phyloP scores from a whole-genome alignment of 2,329 filamentous ascomycete genomes.

The Coleophoma crateriformis region DNA sequence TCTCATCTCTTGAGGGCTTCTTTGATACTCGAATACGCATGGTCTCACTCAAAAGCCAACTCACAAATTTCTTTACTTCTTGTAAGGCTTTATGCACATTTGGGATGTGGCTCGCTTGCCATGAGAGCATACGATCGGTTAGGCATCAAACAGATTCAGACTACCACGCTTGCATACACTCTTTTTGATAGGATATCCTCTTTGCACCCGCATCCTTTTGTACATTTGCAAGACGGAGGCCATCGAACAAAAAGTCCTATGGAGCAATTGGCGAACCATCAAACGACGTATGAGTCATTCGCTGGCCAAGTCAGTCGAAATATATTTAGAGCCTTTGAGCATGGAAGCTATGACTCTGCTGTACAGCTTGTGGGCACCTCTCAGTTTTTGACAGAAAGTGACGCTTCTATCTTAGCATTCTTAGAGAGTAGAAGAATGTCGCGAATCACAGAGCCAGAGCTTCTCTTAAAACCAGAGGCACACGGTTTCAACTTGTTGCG shows the following conservation, averaged over 20 bases:
- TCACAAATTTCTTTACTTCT: conserved; percentile 32
- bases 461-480: conserved; percentile 3
- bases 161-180: conserved; percentile 32
- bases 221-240: conserved; percentile 9
- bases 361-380: conserved; percentile 25
- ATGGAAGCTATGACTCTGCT: conserved; percentile 26
- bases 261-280: conserved; percentile 19
- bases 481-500: conserved; percentile 21
- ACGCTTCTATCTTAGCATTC: conserved; percentile 19
- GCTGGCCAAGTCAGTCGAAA: conserved; percentile 22
- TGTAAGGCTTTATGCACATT: conserved; percentile 28
- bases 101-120: conserved; percentile 31
- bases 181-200: conserved; percentile 32
- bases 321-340: conserved; percentile 21
- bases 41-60: conserved; percentile 29
- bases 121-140: conserved; percentile 30
- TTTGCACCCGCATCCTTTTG: conserved; percentile 28
- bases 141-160: conserved; percentile 33
- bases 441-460: conserved; percentile 15
- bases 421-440: conserved; percentile 23
- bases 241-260: conserved; percentile 13
- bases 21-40: conserved; percentile 25
- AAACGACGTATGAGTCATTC: conserved; percentile 19
- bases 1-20: conserved; percentile 24
- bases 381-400: conserved; percentile 16